These are phyloP conservation scores for Cyclotella choctawhatcheeana DNA, from an alignment of 108 stramenopile genomes.

Conservation along the genomic window DNA sequence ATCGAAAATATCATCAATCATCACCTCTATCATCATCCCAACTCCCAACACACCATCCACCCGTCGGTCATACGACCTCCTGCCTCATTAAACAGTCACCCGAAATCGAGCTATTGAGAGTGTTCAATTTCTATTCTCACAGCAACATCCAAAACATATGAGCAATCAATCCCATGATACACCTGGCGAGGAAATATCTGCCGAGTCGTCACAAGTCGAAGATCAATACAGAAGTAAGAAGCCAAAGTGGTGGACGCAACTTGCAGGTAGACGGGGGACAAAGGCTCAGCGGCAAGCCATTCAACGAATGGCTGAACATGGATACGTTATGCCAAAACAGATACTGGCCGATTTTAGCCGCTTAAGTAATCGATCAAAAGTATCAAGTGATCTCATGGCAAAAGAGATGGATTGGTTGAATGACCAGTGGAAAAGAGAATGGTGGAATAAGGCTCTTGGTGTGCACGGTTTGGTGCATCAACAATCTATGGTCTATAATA, in stretches of 20 bases:
- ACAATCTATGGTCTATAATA: not conserved
- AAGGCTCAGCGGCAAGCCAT: slow-evolving; percentile 67
- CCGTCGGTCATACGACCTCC: too few relatives aligned
- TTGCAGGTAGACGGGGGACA: slow-evolving; percentile 62
- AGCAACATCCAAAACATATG: too few relatives aligned
- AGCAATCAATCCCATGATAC: too few relatives aligned
- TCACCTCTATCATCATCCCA: too few relatives aligned
- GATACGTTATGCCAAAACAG: slow-evolving; percentile 33
- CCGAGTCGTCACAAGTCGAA: too few relatives aligned
- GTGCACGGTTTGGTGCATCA: not conserved
- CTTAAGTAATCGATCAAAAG: slow-evolving; percentile 24
- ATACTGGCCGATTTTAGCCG: slow-evolving; percentile 45
- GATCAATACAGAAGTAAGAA: slow-evolving; percentile 40
- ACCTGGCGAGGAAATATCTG: too few relatives aligned
- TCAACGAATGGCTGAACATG: slow-evolving; percentile 40
- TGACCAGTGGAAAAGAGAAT: slow-evolving; percentile 26
- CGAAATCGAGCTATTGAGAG: too few relatives aligned
- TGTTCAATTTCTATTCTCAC: too few relatives aligned
- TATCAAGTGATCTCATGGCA: slow-evolving; percentile 5
- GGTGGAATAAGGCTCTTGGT: slow-evolving; percentile 33
- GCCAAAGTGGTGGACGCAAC: slow-evolving; percentile 78
- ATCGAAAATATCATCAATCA: too few relatives aligned
- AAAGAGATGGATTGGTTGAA: not conserved
- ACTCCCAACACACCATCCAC: too few relatives aligned
- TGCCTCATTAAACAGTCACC: too few relatives aligned